Conservation (phyloP, 2,329 filamentous ascomycete species). For the Zarea fungicola region DNA sequence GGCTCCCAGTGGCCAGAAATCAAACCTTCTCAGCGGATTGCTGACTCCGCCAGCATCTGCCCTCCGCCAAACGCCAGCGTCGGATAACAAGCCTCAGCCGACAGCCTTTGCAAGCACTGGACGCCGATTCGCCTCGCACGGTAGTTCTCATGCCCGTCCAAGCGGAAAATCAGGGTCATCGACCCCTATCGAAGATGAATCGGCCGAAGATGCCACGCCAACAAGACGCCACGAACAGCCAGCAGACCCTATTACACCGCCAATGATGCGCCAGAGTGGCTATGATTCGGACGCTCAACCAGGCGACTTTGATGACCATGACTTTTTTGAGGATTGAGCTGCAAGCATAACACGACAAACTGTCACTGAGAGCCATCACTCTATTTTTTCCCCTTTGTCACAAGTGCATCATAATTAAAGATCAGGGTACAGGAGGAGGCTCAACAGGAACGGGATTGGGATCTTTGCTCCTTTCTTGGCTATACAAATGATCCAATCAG, state of each 20-base stretch:
- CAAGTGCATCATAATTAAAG: conserved; percentile 4
- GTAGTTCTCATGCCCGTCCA: conserved; percentile 20
- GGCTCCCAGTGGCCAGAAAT: conserved; percentile 41
- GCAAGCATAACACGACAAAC: not conserved
- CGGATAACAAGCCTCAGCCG: conserved; percentile 41
- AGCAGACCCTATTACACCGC: conserved; percentile 50
- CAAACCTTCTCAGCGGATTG: conserved; percentile 66
- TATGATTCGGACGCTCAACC: conserved; percentile 59
- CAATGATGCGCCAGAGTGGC: conserved; percentile 53
- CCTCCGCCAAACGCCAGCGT: conserved; percentile 55
- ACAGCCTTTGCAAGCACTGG: conserved; percentile 58
- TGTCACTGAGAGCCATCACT: not conserved
- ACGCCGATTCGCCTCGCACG: conserved; percentile 49
- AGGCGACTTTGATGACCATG: conserved; percentile 55
- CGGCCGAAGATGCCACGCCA: conserved; percentile 37
- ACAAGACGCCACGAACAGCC: conserved; percentile 32
- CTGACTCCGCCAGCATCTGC: conserved; percentile 84
- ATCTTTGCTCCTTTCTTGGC: no score
- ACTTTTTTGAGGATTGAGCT: conserved; percentile 47
- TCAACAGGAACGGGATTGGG: not conserved
- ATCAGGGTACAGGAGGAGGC: not conserved
- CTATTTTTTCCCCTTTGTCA: conserved; percentile 24
- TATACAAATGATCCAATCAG: no score
- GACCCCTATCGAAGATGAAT: conserved; percentile 25
- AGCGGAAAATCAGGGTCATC: conserved; percentile 28